Base-by-base conservation (phyloP, 495 filamentous ascomycete species). In the Cairneyella variabilis region DNA sequence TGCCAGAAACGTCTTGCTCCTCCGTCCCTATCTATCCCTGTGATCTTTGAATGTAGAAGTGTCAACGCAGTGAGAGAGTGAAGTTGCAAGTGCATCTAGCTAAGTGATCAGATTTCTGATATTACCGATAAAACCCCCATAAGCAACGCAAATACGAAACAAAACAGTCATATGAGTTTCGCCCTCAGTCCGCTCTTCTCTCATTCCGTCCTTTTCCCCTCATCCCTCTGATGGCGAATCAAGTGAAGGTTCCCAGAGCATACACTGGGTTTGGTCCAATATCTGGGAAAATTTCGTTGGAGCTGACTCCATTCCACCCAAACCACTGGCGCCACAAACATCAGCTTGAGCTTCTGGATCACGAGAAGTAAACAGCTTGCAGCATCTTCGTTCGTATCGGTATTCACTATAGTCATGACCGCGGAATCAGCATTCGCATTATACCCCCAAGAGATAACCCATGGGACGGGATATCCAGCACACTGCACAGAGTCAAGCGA, bases 381-480 rank as follows among this genome's bases (percentile, higher is more conserved):
- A n/a, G n/a, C n/a, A n/a, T 46, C 2, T 12, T 46, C 20, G 20
- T 46, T 14, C 20, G 21, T 4, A 14, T 2, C n/a, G 14, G 14
- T 1, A 14, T 46, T 46, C 21, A n/a, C 23, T 4, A 14, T n/a
- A 3, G 1, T 26, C 22, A 46, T 12, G 2, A 47, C 44, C 4
- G 44, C 44, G 27, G 27, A 47, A 30, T 47, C 44, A 6, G 17
- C 17, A 18, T 47, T 8, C 3, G 3, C 12, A 18, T 47, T 47
- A 30, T 47, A 47, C 2, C 44, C 44, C 44, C 44, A 47, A 30
- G 16, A 28, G 27, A 47, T 47, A 14, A 28, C 10, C 44, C 44
- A 47, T 3, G 22, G 22, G 0, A 17, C 27, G 17, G 23, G 20
- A 47, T 20, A 27, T 2, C 17, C 44, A 20, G 6, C 20, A 34